Evolutionary conservation across 2,329 filamentous ascomycete genomes (phyloP).

Genomic region (Beauveria varroae): DNA sequence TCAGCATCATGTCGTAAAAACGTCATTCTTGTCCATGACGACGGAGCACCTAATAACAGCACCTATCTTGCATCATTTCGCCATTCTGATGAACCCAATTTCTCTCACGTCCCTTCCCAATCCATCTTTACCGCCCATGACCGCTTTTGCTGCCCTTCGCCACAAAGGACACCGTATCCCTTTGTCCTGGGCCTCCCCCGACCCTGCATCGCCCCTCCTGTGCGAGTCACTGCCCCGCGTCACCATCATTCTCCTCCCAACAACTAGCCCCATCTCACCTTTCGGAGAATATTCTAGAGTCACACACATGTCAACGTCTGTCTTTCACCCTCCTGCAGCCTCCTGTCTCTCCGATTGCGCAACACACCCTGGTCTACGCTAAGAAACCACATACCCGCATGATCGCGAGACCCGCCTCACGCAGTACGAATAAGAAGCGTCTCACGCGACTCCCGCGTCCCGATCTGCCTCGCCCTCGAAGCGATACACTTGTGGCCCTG

Average conservation of each 20-base stretch:
- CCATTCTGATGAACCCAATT: background rate
- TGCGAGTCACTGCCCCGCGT: constrained; percentile 2
- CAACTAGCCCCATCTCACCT: background rate
- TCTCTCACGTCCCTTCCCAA: background rate
- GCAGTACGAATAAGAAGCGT: background rate
- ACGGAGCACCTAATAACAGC: background rate
- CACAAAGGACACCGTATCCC: background rate
- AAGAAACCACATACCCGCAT: background rate
- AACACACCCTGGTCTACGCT: background rate
- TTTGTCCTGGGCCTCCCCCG: background rate
- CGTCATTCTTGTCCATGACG: too few relatives aligned
- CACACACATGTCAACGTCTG: background rate
- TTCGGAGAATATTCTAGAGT: background rate
- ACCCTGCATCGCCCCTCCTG: background rate
- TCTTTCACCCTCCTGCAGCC: background rate
- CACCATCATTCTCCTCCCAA: background rate
- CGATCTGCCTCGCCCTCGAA: background rate
- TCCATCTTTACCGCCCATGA: background rate
- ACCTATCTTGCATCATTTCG: background rate
- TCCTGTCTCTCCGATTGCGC: background rate
- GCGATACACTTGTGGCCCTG: constrained; percentile 1
- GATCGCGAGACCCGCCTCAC: constrained; percentile 4
- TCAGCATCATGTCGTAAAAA: background rate
- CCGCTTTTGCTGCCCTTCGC: background rate
- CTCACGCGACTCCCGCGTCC: background rate